These are phyloP conservation scores for Parsonsia alboflavescens DNA, from an alignment of 257 asterid species.

Conservation along the genomic window DNA sequence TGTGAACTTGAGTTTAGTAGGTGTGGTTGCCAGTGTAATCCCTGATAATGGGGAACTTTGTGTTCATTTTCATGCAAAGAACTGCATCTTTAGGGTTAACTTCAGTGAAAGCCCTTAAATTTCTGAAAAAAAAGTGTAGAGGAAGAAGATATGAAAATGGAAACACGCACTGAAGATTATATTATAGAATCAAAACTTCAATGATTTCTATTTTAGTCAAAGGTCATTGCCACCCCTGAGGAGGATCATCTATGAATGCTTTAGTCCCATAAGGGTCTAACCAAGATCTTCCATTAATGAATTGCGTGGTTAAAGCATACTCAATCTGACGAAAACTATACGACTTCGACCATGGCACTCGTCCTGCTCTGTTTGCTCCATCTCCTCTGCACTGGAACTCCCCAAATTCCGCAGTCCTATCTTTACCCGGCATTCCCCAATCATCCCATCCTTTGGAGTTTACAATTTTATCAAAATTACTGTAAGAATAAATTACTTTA, in stretches of 20 bases:
- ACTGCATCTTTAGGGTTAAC: not conserved
- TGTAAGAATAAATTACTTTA: constrained; percentile 38
- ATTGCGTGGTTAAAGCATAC: constrained; percentile 35
- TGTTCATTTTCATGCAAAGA: not conserved
- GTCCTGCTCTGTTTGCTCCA: constrained; percentile 50
- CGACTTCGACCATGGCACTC: constrained; percentile 58
- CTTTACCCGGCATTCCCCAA: constrained; percentile 36
- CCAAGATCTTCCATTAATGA: constrained; percentile 58
- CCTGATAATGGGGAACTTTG: not conserved
- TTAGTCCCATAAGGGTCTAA: constrained; percentile 9
- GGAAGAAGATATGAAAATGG: no score
- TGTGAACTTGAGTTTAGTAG: not conserved
- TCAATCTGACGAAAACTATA: constrained; percentile 34
- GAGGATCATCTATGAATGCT: not conserved
- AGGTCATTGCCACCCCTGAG: not conserved
- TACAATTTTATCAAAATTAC: constrained; percentile 31
- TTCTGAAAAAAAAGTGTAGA: no score
- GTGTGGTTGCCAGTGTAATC: not conserved
- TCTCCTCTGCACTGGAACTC: constrained; percentile 59
- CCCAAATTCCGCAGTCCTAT: constrained; percentile 57
- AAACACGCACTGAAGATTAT: not conserved
- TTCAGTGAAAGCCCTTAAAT: no score
- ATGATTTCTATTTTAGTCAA: not conserved
- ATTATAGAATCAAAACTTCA: no score
- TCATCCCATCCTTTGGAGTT: constrained; percentile 66